Evolutionary conservation across 192 early-diverging fungal species (phyloP).

Genomic region (Podila clonocystis): DNA sequence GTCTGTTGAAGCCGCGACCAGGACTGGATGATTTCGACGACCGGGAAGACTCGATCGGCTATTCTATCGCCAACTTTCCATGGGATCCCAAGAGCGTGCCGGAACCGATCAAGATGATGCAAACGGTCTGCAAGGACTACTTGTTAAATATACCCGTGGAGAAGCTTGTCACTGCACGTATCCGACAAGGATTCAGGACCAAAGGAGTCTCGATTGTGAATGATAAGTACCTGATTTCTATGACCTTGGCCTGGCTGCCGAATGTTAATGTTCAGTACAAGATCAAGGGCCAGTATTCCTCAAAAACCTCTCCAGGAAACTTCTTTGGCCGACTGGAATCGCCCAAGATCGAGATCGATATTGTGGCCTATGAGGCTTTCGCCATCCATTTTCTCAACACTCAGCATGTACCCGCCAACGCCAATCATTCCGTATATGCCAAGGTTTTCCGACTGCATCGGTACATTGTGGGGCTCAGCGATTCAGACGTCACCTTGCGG

Average conservation of each 20-base stretch:
- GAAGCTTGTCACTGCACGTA: constrained; percentile 69
- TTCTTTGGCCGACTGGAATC: constrained; percentile 52
- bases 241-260: constrained; percentile 78
- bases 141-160: constrained; percentile 66
- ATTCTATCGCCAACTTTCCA: constrained; percentile 64
- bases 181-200: constrained; percentile 77
- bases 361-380: constrained; percentile 57
- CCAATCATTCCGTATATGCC: constrained; percentile 57
- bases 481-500: constrained; percentile 60
- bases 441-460: constrained; percentile 61
- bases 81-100: constrained; percentile 73
- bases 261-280: constrained; percentile 81
- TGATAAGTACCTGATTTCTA: constrained; percentile 64
- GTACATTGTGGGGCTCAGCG: constrained; percentile 54
- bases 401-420: constrained; percentile 52
- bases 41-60: constrained; percentile 34
- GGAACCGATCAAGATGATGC: constrained; percentile 67
- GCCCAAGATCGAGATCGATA: constrained; percentile 60
- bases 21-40: constrained; percentile 37
- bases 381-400: constrained; percentile 55
- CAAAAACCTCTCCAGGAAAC: constrained; percentile 8
- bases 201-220: constrained; percentile 61
- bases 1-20: constrained; percentile 41
- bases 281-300: constrained; percentile 59
- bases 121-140: constrained; percentile 73